A percentile compares a stretch with the other conserved stretches of the same genome.
Conservation (phyloP, 2,329 filamentous ascomycete genomes). For the Colletotrichum chrysophilum region DNA sequence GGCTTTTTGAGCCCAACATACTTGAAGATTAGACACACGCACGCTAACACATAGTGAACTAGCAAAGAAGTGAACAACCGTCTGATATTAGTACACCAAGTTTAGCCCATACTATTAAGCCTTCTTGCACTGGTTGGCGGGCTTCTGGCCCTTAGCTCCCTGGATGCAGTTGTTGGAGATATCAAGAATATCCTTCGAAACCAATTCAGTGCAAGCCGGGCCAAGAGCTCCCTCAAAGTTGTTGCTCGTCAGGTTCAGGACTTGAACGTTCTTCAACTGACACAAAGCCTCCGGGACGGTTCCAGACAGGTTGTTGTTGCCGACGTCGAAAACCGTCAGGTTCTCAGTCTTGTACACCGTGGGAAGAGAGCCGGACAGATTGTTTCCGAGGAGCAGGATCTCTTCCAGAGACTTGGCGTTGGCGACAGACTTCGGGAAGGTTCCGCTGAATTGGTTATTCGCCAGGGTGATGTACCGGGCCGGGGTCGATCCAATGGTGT, state of each 20-base stretch:
- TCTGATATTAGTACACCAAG: not conserved
- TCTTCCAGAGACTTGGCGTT: not conserved
- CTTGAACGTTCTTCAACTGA: not conserved
- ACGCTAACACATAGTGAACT: not conserved
- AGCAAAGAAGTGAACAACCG: not conserved
- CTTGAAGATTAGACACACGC: not conserved
- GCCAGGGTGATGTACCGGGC: not conserved
- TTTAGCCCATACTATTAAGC: not conserved
- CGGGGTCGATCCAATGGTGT: not conserved
- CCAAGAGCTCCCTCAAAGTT: not conserved
- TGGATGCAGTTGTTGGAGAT: not conserved
- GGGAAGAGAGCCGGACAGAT: not conserved
- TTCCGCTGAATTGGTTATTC: not conserved
- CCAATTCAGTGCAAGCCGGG: not conserved
- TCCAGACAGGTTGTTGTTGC: constrained; percentile 1
- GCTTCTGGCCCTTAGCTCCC: not conserved
- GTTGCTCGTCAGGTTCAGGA: not conserved
- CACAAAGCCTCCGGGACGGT: not conserved
- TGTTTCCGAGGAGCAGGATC: not conserved
- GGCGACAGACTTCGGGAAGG: not conserved
- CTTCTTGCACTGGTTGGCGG: not conserved
- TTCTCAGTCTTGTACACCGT: not conserved
- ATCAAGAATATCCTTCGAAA: not conserved
- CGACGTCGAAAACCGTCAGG: not conserved
- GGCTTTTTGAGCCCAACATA: not conserved